These are phyloP conservation scores for Xylaria sp. DNA, from an alignment of 2,329 filamentous ascomycete species.

Conservation along the genomic window DNA sequence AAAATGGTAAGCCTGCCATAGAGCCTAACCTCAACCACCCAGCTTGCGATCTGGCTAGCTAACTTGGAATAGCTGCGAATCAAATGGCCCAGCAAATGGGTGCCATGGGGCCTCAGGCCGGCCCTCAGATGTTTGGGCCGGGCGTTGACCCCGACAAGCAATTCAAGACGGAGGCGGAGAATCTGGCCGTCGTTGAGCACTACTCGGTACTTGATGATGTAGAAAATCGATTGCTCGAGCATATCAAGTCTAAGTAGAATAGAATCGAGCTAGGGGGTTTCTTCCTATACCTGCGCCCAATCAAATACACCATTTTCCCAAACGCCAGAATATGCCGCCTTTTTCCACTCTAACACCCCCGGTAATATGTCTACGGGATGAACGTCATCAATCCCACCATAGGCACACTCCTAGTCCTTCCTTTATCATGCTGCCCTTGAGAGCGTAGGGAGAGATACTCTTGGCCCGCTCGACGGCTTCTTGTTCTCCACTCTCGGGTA, in stretches of 20 bases:
- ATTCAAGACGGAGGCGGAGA: slow-evolving; percentile 92
- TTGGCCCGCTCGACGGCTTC: slow-evolving; percentile 65
- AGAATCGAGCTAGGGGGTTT: slow-evolving; percentile 31
- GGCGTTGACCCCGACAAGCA: slow-evolving; percentile 96
- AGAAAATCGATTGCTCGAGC: slow-evolving; percentile 80
- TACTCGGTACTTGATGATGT: slow-evolving; percentile 90
- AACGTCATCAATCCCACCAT: slow-evolving; percentile 65
- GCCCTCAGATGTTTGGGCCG: slow-evolving; percentile 82
- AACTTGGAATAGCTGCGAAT: slow-evolving; percentile 75
- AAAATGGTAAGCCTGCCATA: slow-evolving; percentile 77
- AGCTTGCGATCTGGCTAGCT: slow-evolving; percentile 38
- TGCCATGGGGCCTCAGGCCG: slow-evolving; percentile 73
- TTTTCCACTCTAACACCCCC: neutral
- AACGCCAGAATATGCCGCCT: slow-evolving; percentile 34
- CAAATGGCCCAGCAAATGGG: slow-evolving; percentile 89
- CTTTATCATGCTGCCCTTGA: slow-evolving; percentile 72
- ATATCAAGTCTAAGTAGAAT: slow-evolving; percentile 55
- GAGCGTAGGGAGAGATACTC: slow-evolving; percentile 72
- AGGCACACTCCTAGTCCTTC: slow-evolving; percentile 70
- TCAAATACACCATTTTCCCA: slow-evolving; percentile 31
- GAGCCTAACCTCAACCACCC: no score
- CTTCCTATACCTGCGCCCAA: slow-evolving; percentile 18
- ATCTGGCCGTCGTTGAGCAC: slow-evolving; percentile 93
- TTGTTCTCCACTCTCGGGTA: slow-evolving; percentile 73
- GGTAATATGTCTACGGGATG: slow-evolving; percentile 15